Percentiles rank a stretch among this genome's conserved stretches.
phyloP scores from a whole-genome alignment of 1,139 yeast species.

The Hyphopichia fennica region DNA sequence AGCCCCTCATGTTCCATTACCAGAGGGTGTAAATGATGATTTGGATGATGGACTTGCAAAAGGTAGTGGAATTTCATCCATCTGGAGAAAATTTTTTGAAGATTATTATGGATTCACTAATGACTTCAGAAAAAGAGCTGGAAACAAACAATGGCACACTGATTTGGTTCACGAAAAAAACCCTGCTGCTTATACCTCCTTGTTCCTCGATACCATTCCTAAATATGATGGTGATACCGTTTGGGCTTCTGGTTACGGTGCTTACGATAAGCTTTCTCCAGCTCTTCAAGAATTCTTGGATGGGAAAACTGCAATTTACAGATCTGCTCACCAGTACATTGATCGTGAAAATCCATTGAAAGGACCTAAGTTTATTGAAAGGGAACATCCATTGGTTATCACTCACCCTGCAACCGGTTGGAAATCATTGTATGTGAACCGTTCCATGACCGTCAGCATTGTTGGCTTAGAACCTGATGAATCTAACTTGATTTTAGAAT shows the following conservation, averaged over 20 bases:
- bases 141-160: constrained; percentile 24
- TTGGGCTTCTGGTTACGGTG: constrained; percentile 23
- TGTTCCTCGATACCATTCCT: constrained; percentile 21
- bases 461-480: constrained; percentile 25
- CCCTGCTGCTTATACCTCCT: constrained; percentile 22
- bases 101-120: constrained; percentile 14
- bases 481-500: constrained; percentile 19
- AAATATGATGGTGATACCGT: constrained; percentile 21
- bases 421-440: constrained; percentile 25
- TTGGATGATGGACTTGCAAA: constrained; percentile 15
- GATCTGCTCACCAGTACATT: constrained; percentile 19
- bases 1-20: constrained; percentile 17
- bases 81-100: constrained; percentile 40
- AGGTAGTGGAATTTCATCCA: constrained; percentile 36
- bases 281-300: constrained; percentile 22
- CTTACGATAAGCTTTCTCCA: constrained; percentile 22
- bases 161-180: constrained; percentile 22
- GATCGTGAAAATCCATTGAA: constrained; percentile 19
- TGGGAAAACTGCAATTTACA: constrained; percentile 20
- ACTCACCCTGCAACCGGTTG: constrained; percentile 33
- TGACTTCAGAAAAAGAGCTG: constrained; percentile 21
- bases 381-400: constrained; percentile 27
- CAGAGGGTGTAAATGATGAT: not conserved
- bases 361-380: constrained; percentile 22
- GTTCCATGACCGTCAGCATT: constrained; percentile 23